A percentile compares a stretch with the other conserved stretches of the same genome.
Evolutionary conservation across 2,329 filamentous ascomycete species (phyloP).

Genomic region (Emmonsiellopsis sp.): DNA sequence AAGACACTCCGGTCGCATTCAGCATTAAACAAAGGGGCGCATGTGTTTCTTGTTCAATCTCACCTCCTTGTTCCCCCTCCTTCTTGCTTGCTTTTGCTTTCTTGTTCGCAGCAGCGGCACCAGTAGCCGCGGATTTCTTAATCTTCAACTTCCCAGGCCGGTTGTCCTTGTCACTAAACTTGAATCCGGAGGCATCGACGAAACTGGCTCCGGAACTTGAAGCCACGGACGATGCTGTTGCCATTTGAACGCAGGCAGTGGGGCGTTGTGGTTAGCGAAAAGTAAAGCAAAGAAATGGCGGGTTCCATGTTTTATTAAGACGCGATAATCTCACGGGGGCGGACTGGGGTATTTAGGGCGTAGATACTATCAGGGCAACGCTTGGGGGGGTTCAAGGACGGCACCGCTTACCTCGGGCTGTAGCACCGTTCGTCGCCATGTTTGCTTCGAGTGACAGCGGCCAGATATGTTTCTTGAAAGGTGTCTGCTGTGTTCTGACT

Average conservation of each 20-base stretch:
- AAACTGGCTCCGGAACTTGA: conserved; percentile 26
- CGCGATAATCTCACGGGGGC: not conserved
- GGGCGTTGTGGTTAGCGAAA: not conserved
- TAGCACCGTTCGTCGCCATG: conserved; percentile 29
- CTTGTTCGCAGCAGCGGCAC: conserved; percentile 8
- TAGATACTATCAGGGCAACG: not conserved
- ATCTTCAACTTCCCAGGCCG: conserved; percentile 38
- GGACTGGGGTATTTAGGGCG: not conserved
- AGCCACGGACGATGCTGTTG: conserved; percentile 19
- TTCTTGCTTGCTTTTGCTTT: conserved; percentile 26
- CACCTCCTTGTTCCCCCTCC: conserved; percentile 20
- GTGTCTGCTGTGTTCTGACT: not conserved
- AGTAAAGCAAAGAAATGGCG: not conserved
- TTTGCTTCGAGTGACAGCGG: not conserved
- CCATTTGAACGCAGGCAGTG: not conserved
- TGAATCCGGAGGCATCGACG: conserved; percentile 38
- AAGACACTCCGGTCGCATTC: not conserved
- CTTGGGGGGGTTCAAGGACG: not conserved
- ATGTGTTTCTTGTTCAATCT: not conserved
- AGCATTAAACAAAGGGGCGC: not conserved
- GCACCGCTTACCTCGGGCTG: conserved; percentile 23
- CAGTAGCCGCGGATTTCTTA: conserved; percentile 20
- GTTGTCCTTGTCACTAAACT: conserved; percentile 36
- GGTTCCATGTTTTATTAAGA: not conserved
- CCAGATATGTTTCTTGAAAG: not conserved